Conservation (phyloP, 108 stramenopile species). For the Nitzschia palea region DNA sequence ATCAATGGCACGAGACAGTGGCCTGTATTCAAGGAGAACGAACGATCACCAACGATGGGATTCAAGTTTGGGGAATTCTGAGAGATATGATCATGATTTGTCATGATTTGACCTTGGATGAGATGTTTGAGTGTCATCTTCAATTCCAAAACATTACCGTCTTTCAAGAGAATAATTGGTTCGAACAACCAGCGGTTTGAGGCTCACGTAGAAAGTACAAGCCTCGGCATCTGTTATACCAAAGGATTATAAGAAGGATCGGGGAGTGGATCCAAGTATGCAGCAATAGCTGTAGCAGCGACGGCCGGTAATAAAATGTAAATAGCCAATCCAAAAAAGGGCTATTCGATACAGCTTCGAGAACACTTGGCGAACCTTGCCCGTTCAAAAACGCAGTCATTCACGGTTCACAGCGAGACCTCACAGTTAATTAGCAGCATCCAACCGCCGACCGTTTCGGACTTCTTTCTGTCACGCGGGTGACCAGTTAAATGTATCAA, state of each 20-base stretch:
- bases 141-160: not conserved
- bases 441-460: too few relatives aligned
- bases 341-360: not conserved
- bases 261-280: too few relatives aligned
- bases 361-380: conserved; percentile 3
- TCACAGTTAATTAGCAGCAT: too few relatives aligned
- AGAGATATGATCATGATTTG: conserved; percentile 7
- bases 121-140: conserved; percentile 11
- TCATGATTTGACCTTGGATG: conserved; percentile 23
- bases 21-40: conserved; percentile 12
- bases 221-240: not conserved
- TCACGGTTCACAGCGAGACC: too few relatives aligned
- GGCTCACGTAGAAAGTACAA: not conserved
- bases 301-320: not conserved
- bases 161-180: conserved; percentile 9
- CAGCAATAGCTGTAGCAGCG: too few relatives aligned
- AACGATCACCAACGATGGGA: conserved; percentile 12
- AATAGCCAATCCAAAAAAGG: not conserved
- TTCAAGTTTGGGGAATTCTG: not conserved
- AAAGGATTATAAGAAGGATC: not conserved
- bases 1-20: conserved; percentile 16
- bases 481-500: too few relatives aligned
- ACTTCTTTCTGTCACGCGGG: too few relatives aligned
- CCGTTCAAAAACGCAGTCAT: not conserved
- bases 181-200: conserved; percentile 10